Base-by-base conservation (phyloP, 2,329 filamentous ascomycete species). In the Aspergillus japonicus region DNA sequence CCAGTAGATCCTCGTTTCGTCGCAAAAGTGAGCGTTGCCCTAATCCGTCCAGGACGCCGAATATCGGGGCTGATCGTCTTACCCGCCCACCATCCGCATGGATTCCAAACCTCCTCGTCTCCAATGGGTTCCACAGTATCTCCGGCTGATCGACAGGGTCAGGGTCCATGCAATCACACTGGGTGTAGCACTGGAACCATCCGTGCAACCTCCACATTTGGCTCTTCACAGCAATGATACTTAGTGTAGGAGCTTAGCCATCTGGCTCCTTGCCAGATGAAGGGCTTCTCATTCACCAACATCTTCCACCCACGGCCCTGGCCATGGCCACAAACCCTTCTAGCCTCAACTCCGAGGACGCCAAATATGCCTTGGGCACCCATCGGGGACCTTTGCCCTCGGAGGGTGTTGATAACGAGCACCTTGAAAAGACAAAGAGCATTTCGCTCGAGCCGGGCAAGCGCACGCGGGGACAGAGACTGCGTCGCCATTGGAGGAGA, bases 401-500 rank as follows among this genome's bases (percentile, higher is more conserved):
- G 31, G 67, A 68, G 11, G 65, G 61, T 16, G 57, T 57, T 10
- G 64, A 65, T 47, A 59, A 73, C 5, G 69, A 70, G 50, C 66
- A 70, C 56, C 55, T 71, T 56, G 68, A 71, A 55, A 68, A 69
- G 11, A 65, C 64, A 14, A 65, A 72, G 26, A 67, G 68, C 11
- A 54, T 71, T 10, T 69, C 70, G 5, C 56, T 74, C 29, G 69
- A 68, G 23, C 69, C 63, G 16, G 61, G 57, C 6, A 59, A 67
- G 19, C 60, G 60, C 23, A 73, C 68, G 29, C 66, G 59, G 24
- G 68, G 64, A 21, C 64, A 72, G 57, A 71, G 66, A 29, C 49
- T 76, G 1, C 64, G 68, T 26, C 68, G 68, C 16, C 77, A 79
- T 62, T 77, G 70, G 67, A 71, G 68, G 26, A 70, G 75, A 16